Percentiles rank a stretch among this genome's conserved stretches.
phyloP scores from a whole-genome alignment of 306 rosid genomes.

The Trichosanthes truncata region DNA sequence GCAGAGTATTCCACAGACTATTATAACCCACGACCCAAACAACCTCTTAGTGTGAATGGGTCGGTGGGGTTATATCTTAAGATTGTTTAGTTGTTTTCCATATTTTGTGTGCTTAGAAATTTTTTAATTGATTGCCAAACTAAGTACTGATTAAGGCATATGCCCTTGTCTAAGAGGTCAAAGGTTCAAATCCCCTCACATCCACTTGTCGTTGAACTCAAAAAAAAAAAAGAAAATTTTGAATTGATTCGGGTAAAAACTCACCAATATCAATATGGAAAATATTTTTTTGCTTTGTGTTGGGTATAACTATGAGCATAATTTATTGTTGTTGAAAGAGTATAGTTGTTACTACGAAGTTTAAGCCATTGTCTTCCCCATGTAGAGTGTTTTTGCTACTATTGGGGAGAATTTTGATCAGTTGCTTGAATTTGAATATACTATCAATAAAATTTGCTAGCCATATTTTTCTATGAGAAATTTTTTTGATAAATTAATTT shows the following conservation, averaged over 20 bases:
- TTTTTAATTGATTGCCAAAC: not conserved
- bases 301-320: not conserved
- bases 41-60: not conserved
- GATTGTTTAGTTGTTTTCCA: not conserved
- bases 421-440: not conserved
- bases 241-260: not conserved
- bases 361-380: not conserved
- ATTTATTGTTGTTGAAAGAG: not conserved
- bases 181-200: too few species aligned
- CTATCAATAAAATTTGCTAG: not conserved
- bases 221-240: not conserved
- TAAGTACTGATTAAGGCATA: too few species aligned
- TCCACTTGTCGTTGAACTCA: too few species aligned
- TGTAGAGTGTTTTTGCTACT: not conserved
- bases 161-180: too few species aligned
- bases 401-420: not conserved
- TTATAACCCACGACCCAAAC: too few species aligned
- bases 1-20: too few species aligned
- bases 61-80: not conserved
- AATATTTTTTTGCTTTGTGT: not conserved
- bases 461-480: not conserved
- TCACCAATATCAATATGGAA: not conserved
- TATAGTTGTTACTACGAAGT: not conserved
- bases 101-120: not conserved
- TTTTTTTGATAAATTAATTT: not conserved